A percentile compares a stretch with the other conserved stretches of the same genome.
These are phyloP conservation scores for Pseudocercospora fuligena DNA, from an alignment of 2,329 filamentous ascomycete species.

Conservation along the genomic window DNA sequence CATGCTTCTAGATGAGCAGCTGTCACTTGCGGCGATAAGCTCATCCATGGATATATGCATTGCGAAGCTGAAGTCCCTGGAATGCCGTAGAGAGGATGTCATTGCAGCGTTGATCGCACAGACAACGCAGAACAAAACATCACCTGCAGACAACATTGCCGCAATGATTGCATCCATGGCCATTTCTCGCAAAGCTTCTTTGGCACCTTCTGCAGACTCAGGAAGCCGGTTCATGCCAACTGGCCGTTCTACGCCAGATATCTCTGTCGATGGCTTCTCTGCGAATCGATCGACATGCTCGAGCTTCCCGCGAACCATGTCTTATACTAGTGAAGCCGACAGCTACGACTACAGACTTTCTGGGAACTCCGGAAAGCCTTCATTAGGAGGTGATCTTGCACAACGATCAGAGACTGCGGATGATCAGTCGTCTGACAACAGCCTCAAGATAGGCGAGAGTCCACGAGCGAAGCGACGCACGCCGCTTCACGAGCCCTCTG, in stretches of 20 bases:
- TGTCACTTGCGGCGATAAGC: slow-evolving; percentile 37
- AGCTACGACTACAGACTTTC: slow-evolving; percentile 19
- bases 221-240: slow-evolving; percentile 19
- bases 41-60: slow-evolving; percentile 43
- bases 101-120: slow-evolving; percentile 31
- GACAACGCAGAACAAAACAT: slow-evolving; percentile 19
- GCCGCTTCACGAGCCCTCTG: slow-evolving; percentile 3
- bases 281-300: slow-evolving; percentile 18
- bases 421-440: slow-evolving; percentile 19
- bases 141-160: slow-evolving; percentile 25
- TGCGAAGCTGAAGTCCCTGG: slow-evolving; percentile 40
- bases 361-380: slow-evolving; percentile 9
- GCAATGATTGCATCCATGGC: slow-evolving; percentile 30
- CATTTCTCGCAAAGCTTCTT: slow-evolving; percentile 16
- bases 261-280: slow-evolving; percentile 4
- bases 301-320: slow-evolving; percentile 21
- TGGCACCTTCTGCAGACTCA: slow-evolving; percentile 17
- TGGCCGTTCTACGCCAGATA: slow-evolving; percentile 29
- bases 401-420: slow-evolving; percentile 13
- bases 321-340: slow-evolving; percentile 24
- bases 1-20: slow-evolving; percentile 38
- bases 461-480: slow-evolving; percentile 7
- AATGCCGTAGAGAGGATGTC: slow-evolving; percentile 39
- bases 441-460: slow-evolving; percentile 23
- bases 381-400: slow-evolving; percentile 3